Evolutionary conservation across 768 basidiomycete genomes (phyloP), one percentile per base, ranked within the genome.

Genomic region (Trametes cingulata): DNA sequence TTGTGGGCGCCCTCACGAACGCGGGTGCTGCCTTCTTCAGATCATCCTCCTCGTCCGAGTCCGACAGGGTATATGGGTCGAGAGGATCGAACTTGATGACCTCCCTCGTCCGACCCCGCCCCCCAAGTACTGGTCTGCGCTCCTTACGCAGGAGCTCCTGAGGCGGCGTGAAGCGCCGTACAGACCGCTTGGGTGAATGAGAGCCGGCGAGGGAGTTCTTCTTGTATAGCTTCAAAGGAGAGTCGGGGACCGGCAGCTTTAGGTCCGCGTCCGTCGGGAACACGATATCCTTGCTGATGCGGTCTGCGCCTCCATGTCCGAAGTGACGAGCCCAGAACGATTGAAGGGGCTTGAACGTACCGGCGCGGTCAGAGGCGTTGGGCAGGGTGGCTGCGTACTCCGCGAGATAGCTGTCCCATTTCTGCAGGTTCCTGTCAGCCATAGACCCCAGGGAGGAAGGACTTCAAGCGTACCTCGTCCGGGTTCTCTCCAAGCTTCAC

Each of bases 341-440:
- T 0, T 72, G 69, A n/a, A 77, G 67, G 6, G 87, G 86, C 29
- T 73, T 72, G 74, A 87, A 88, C 0, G 71, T 76, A 1, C 87
- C 87, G 3, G 86, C 82, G 29, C 86, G 78, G 54, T 81, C 74
- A 35, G 60, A 45, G 29, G 65, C 64, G 56, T 68, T 71, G 10
- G 87, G 85, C 20, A 86, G 77, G 53, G 78, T 78, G 20, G 79
- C 67, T 5, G 82, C 73, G 59, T 87, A 88, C 25, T 81, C 77
- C 3, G 85, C 79, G 20, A 90, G 80, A 60, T 86, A 88, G 20
- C 72, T 75, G 63, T 89, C 85, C 87, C 87, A 90, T 76, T 85
- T 85, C 86, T 87, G 54, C 8, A 17, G 10, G 13, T 35, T 46
- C 41, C 1, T 14, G 45, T 65, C 41, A 61, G 51, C 8, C 9